Evolutionary conservation across 2,329 filamentous ascomycete genomes (phyloP).

Genomic region (Fusarium denticulatum): DNA sequence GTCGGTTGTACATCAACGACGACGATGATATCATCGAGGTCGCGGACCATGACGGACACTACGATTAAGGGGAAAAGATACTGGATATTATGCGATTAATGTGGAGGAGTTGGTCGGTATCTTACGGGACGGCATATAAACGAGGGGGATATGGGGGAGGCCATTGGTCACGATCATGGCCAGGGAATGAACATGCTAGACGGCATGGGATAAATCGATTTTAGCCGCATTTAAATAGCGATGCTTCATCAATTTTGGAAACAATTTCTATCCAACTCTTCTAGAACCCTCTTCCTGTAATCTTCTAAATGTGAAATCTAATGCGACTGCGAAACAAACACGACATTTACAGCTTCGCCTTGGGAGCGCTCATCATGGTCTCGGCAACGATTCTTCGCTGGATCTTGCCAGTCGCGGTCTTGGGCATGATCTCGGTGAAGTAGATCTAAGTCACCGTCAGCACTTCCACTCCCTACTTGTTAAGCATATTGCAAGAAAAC

Average conservation of each 20-base stretch:
- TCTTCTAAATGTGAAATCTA: not conserved
- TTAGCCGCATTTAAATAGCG: conserved; percentile 13
- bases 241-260: conserved; percentile 12
- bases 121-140: not conserved
- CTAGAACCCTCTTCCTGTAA: not conserved
- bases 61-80: conserved; percentile 26
- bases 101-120: conserved; percentile 1
- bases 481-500: conserved; percentile 30
- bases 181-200: conserved; percentile 1
- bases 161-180: not conserved
- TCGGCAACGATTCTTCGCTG: conserved; percentile 88
- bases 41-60: conserved; percentile 38
- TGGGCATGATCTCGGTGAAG: conserved; percentile 86
- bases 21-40: conserved; percentile 44
- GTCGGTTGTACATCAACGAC: conserved; percentile 41
- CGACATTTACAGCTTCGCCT: conserved; percentile 62
- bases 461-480: not conserved
- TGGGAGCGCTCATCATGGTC: conserved; percentile 74
- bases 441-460: conserved; percentile 66
- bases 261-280: conserved; percentile 13
- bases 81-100: conserved; percentile 12
- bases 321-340: not conserved
- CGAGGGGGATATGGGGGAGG: not conserved
- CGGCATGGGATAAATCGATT: conserved; percentile 4
- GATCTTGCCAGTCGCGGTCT: conserved; percentile 92